Evolutionary conservation across 306 rosid species (phyloP).

Genomic region (Gynostemma pentaphyllum): DNA sequence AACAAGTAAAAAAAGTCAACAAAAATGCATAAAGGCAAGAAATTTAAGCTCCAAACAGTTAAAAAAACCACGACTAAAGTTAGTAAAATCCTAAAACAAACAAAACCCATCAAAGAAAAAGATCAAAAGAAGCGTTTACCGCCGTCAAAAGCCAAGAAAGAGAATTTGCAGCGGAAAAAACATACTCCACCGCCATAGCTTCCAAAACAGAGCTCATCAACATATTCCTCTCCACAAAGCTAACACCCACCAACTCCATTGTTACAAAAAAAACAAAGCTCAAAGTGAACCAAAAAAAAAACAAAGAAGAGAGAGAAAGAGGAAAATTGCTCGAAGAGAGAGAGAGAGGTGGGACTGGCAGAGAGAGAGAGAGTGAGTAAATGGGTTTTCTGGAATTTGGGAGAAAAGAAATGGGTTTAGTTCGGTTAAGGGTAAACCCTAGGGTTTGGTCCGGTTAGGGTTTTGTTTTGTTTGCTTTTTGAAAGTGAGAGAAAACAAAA

Average conservation of each 20-base stretch:
- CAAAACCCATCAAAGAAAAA: not conserved
- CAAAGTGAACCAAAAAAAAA: not conserved
- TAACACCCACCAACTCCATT: constrained; percentile 31
- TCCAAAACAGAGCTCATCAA: constrained; percentile 25
- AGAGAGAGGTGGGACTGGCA: not conserved
- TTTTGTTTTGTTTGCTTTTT: constrained; percentile 12
- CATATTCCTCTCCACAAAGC: constrained; percentile 16
- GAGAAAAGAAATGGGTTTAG: constrained; percentile 15
- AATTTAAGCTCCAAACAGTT: not conserved
- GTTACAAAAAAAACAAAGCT: constrained; percentile 21
- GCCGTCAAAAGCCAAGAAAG: constrained; percentile 36
- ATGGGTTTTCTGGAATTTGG: constrained; percentile 16
- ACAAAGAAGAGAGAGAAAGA: not conserved
- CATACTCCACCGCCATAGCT: constrained; percentile 29
- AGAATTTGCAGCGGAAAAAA: constrained; percentile 33
- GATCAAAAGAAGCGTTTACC: constrained; percentile 9
- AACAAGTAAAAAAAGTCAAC: not conserved
- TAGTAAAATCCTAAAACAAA: not conserved
- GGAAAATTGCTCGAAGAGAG: constrained; percentile 1
- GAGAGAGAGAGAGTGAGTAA: not conserved
- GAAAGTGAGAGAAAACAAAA: too few relatives aligned
- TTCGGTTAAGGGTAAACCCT: constrained; percentile 33
- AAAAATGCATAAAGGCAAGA: not conserved
- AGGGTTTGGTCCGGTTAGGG: constrained; percentile 50
- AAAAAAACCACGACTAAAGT: not conserved